Evolutionary conservation across 108 stramenopile genomes (phyloP), one percentile per base, ranked within the genome.

Genomic region (Skeletonema potamos): DNA sequence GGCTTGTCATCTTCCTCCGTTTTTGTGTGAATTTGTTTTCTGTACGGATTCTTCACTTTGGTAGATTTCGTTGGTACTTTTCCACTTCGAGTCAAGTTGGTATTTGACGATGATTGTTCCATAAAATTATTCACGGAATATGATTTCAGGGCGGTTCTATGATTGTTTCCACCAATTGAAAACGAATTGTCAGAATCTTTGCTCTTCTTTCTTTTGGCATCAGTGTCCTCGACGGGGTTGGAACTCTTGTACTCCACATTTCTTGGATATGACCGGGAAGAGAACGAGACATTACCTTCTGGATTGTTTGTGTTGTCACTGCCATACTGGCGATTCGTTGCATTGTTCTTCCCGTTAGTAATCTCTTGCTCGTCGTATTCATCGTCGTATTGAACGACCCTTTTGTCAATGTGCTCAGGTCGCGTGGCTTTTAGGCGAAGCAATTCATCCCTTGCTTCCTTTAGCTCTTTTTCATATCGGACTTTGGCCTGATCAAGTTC

Each of bases 401-500:
- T 39, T 57, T 43, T 24, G 22, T 22, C 9, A 0, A 24, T 9
- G 15, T 41, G 48, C 48, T 24, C 48, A 9, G 20, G 1, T 22
- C 20, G 17, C 20, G 20, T 48, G 20, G 20, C 7, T 48, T 51
- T 51, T 24, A 51, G 48, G 22, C 48, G 48, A 24, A 51, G 22
- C 22, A 34, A 56, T 62, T 57, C 39, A 18, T 24, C 58, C 34
- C 30, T 68, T 51, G 34, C 6, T 11, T 67, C 34, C 58, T 62
- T 41, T 18, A 62, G 58, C 59, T 62, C 64, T 4, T 54, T 64
- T 39, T 67, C 58, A 28, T 51, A 62, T 9, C 61, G 30, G 12
- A 36, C 30, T 58, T 69, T 79, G 3, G 27, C 46, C 8, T 62
- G 44, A 18, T 13, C 61, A 56, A 73, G 17, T 55, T 79, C 78